Percentiles rank a stretch among this genome's conserved stretches.
phyloP scores from a whole-genome alignment of 1,284 basidiomycete species.

The Waitea zeae region DNA sequence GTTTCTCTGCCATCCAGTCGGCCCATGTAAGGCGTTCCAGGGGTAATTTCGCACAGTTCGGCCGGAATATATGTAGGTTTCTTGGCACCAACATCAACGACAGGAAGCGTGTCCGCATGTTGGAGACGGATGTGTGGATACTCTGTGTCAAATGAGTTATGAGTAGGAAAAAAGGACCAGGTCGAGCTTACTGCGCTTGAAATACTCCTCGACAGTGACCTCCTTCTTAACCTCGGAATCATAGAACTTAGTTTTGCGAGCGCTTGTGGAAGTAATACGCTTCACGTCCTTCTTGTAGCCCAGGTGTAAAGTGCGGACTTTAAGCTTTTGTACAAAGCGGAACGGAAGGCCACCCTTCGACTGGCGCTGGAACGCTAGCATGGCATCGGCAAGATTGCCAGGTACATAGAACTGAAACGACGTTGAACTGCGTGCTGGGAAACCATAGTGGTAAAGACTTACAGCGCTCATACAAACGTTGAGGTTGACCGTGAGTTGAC shows the following conservation, averaged over 20 bases:
- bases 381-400: constrained; percentile 38
- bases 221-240: constrained; percentile 29
- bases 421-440: constrained; percentile 24
- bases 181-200: constrained; percentile 29
- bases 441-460: too few relatives aligned
- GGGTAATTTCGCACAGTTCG: constrained; percentile 48
- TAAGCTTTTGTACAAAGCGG: constrained; percentile 31
- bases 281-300: constrained; percentile 33
- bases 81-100: constrained; percentile 32
- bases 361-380: constrained; percentile 24
- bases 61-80: constrained; percentile 36
- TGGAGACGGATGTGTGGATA: constrained; percentile 29
- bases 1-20: constrained; percentile 37
- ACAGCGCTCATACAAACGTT: too few relatives aligned
- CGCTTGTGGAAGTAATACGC: constrained; percentile 24
- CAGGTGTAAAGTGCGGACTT: constrained; percentile 37
- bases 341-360: constrained; percentile 29
- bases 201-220: constrained; percentile 46
- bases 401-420: constrained; percentile 56
- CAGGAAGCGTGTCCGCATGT: constrained; percentile 33
- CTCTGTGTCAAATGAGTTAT: constrained; percentile 22
- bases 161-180: constrained; percentile 1
- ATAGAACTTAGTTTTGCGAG: constrained; percentile 29
- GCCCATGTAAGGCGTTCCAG: constrained; percentile 33
- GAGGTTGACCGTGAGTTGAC: constrained; percentile 48